phyloP scores from a whole-genome alignment of 108 stramenopile genomes.

The Skeletonema costatum region DNA sequence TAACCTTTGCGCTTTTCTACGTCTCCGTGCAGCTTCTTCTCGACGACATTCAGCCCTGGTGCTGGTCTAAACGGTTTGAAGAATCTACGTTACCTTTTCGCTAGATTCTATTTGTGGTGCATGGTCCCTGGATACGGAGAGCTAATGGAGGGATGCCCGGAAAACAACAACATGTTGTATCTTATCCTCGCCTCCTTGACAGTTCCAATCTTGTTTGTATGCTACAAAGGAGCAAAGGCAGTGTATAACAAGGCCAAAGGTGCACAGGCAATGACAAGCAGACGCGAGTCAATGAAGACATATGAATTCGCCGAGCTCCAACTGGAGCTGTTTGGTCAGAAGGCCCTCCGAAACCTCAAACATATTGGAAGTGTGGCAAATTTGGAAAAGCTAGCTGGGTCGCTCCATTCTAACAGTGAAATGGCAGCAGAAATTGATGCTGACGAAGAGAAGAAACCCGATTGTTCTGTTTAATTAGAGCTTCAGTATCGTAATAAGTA shows the following conservation, averaged over 20 bases:
- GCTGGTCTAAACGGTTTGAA: conserved; percentile 61
- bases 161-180: conserved; percentile 46
- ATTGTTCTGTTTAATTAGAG: neutral
- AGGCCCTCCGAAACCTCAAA: conserved; percentile 23
- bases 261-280: conserved; percentile 13
- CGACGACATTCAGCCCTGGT: conserved; percentile 66
- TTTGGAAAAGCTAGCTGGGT: conserved; percentile 16
- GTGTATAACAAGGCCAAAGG: neutral
- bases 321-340: conserved; percentile 33
- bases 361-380: conserved; percentile 21
- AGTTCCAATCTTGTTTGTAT: conserved; percentile 44
- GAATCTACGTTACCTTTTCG: conserved; percentile 61
- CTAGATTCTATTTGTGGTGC: conserved; percentile 75
- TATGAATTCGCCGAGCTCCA: conserved; percentile 32
- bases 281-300: conserved; percentile 26
- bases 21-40: conserved; percentile 47
- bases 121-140: conserved; percentile 56
- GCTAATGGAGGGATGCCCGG: conserved; percentile 70
- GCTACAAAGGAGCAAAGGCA: conserved; percentile 1
- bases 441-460: neutral
- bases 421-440: neutral
- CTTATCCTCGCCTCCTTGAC: conserved; percentile 46
- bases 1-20: neutral
- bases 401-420: neutral
- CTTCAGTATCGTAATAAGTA: neutral